Base-by-base conservation (phyloP, 345 rosid genomes). In the Passiflora organensis region DNA sequence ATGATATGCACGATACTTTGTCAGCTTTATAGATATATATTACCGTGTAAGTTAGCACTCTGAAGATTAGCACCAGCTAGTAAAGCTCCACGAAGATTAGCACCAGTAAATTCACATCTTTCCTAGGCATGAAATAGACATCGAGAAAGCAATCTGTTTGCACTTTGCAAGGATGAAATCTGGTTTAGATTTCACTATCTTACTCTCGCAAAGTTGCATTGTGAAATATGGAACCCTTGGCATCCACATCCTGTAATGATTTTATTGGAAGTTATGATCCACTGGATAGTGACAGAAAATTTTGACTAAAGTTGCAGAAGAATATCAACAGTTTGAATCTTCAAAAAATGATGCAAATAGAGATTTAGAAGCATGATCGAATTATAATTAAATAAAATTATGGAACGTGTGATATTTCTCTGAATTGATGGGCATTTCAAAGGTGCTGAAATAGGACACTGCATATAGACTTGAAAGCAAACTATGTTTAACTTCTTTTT, bases 171-270 rank as follows among this genome's bases (percentile, higher is more conserved):
- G 59, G 41, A 56, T 42, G 13, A 34, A 13, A 64, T 18, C 60
- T 37, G 44, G 21, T 55, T 32, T 32, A 8, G 13, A 23, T 67
- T 52, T 13, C 23, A 59, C 36, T 19, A 46, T 59, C 96, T 80
- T 88, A 91, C 96, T 91, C 96, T 6, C 90, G 88, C 82, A 91
- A 70, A 38, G 74, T 82, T 61, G 98, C 96, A 88, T 88, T 88
- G 72, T 84, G 91, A 72, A 91, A 91, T 51, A 75, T 86, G 66
- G 88, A 80, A 34, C 82, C 79, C 74, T 74, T 90, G 21, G 85
- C 95, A 77, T 86, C 90, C 25, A 71, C 96, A 71, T 91, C 84
- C 98, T 91, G 64, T 55, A 42, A 56, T 28, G 21, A 45, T 43
- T n/a, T n/a, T 12, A 61, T 59, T 18, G 20, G 42, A 66, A 22